These are phyloP conservation scores for Mortierella sp. DNA, from an alignment of 371 early-diverging fungal genomes.

Conservation along the genomic window DNA sequence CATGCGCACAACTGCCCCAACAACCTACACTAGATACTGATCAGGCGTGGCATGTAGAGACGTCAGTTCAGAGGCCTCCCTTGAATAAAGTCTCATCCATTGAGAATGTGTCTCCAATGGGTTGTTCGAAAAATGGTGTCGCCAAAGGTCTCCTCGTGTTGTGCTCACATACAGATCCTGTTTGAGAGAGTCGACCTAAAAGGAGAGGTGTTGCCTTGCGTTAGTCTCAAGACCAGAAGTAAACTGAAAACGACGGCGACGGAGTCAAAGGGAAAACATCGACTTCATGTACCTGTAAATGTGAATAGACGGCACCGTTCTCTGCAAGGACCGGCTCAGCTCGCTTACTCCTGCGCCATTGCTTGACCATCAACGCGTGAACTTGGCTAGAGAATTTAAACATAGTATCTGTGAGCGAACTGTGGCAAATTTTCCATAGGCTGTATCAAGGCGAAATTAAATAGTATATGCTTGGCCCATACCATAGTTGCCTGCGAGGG, in stretches of 20 bases:
- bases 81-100: conserved; percentile 12
- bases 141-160: conserved; percentile 25
- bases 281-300: conserved; percentile 22
- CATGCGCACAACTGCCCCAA: not conserved
- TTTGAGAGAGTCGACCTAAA: conserved; percentile 21
- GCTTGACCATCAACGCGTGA: conserved; percentile 32
- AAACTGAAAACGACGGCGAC: not conserved
- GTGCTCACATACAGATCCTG: conserved; percentile 39
- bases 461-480: not conserved
- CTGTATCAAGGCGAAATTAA: not conserved
- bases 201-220: not conserved
- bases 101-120: conserved; percentile 10
- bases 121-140: conserved; percentile 2
- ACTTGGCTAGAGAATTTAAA: conserved; percentile 25
- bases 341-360: conserved; percentile 34
- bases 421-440: no score
- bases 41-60: conserved; percentile 43
- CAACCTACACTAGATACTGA: conserved; percentile 38
- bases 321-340: conserved; percentile 10
- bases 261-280: not conserved
- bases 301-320: conserved; percentile 15
- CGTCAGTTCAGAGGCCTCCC: conserved; percentile 29
- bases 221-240: not conserved
- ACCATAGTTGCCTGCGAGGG: conserved; percentile 45
- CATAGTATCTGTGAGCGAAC: not conserved